Base-by-base conservation (phyloP, 225 moss, liverwort and hornwort species). In the Marchantia paleacea region DNA sequence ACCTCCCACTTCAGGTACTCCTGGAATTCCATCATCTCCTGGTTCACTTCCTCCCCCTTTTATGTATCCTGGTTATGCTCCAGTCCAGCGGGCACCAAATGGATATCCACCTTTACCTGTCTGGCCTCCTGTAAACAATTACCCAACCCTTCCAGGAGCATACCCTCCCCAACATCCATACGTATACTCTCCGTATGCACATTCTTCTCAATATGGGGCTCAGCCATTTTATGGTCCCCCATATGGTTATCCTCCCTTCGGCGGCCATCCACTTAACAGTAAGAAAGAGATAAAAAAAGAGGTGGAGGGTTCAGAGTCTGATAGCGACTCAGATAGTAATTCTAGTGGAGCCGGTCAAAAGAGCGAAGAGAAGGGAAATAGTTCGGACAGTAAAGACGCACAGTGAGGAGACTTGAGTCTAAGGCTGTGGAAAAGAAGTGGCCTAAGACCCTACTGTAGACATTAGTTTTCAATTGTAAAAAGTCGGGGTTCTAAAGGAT, bases 191-290 rank as follows among this genome's bases (percentile, higher is more conserved):
- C 80, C 90, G 62, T 92, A 89, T 80, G 74, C 92, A 60, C 85
- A 88, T 61, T 85, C 61, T 69, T 53, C 86, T 16, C 91, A 88
- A 71, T 76, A 85, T 51, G 83, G 89, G 24, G 86, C 89, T 73
- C 91, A 89, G 19, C 88, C 93, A 70, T 94, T 86, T 78, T 95
- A 89, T 49, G 89, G 83, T 16, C 89, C 89, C 55, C 88, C 90
- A 0, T 92, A 85, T 83, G 88, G 66, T 75, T 92, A 89, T 78
- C 89, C 62, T 80, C 85, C 72, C 57, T 82, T 81, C 64, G 72
- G 82, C 68, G 72, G 79, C 63, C 87, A 83, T 50, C 86, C 88
- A 29, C 84, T 85, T 62, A 78, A 48, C 67, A 22, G 50, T 66
- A 85, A 61, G 49, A 60, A 73, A 72, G 73, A 89, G 80, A 66